Base-by-base conservation (phyloP, 176 grass and related monocot genomes). In the Aegilops umbellulata region DNA sequence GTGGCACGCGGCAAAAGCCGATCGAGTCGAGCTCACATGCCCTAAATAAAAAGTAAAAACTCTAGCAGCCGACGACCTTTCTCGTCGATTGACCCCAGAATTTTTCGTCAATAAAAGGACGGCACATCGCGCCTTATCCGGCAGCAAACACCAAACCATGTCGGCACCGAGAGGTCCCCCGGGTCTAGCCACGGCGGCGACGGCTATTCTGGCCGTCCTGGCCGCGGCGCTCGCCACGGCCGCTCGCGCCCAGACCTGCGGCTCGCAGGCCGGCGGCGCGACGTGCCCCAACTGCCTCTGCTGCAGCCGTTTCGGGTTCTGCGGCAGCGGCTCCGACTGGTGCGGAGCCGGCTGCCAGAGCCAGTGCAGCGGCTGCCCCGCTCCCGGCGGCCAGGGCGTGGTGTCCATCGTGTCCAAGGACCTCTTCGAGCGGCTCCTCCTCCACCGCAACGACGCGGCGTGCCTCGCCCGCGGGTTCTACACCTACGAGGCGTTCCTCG, bases 401-500 rank as follows among this genome's bases (percentile, higher is more conserved):
- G 13, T 10, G 11, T 77, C 89, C 19, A 70, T 95, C 7, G 12
- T 95, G 53, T 65, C 85, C n/a, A 72, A 62, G 10, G 57, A 87
- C 34, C 47, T 85, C 20, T 95, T 95, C 88, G 88, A 95, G 7
- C 74, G 57, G 55, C 57, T 95, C 17, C 88, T 95, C 32, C 87
- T 84, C 74, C 85, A 92, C 85, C 80, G 83, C 58, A 82, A 92
- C 69, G 88, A 90, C 44, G 26, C 25, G 0, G 64, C 74, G 69
- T 95, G 90, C 41, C 80, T 13, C 0, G 88, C 85, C 6, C 20
- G 66, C 3, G 82, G 86, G 58, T 95, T 95, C 80, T 95, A 95
- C 90, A 92, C 88, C 26, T 92, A 95, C 79, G 27, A 88, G 25
- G 88, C 90, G 4, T 87, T 92, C 78, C 24, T 94, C 65, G 65